Evolutionary conservation across 1,284 basidiomycete species (phyloP), one percentile per base, ranked within the genome.

Genomic region (Exobasidium cylindrosporum): DNA sequence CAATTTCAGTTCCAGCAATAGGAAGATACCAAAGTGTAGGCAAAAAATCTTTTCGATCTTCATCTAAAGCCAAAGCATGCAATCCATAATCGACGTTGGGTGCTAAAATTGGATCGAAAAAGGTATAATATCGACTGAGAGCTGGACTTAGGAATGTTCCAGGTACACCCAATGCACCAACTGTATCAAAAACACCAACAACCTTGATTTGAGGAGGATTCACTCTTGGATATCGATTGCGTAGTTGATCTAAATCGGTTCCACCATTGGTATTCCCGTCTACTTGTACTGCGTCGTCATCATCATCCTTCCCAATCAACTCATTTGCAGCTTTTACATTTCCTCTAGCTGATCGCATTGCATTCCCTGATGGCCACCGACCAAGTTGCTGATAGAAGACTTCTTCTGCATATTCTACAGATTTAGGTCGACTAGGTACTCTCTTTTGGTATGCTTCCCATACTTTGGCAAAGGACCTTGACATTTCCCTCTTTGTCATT

Each of bases 401-500:
- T 44, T 74, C 31, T 2, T 70, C 67, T 2, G 70, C 68, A 1
- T 50, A 46, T 5, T 50, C 30, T 45, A 68, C 63, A 4, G 66
- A 61, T 17, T 31, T 40, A 14, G 73, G 64, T 13, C 69, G 50
- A 43, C 65, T 64, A 3, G 73, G 72, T 17, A 69, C 64, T 1
- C 73, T 43, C 0, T 55, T 35, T 53, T 67, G 65, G 52, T 72
- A 76, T 1, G 73, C 72, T 1, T 67, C 56, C 68, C 70, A 76
- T 45, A 73, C 65, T 3, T 66, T 62, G 23, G 58, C 52, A 50
- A 75, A 72, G 28, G 64, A 64, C 13, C 61, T 66, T 58, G 50
- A 17, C 14, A 26, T n/a, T n/a, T 28, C 47, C n/a, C 21, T 29
- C 84, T 85, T 87, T 63, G 81, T 65, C 24, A 87, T 75, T 78